Evolutionary conservation across 768 basidiomycete genomes (phyloP).

Genomic region (Boletellus emodensis): DNA sequence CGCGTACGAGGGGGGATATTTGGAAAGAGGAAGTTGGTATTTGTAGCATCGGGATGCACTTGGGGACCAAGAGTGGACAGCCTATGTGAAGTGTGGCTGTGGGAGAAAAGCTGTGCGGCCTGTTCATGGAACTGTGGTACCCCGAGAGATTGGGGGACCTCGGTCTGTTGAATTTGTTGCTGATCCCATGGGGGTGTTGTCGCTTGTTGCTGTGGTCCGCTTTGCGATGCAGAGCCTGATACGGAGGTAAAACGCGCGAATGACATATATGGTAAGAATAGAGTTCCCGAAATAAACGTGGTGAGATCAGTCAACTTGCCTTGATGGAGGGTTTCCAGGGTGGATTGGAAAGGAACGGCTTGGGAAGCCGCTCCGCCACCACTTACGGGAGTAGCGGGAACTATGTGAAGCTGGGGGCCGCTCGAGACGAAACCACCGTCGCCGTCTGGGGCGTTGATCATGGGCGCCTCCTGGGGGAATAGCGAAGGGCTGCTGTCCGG

Average conservation of each 20-base stretch:
- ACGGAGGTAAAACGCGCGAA: slow-evolving; percentile 25
- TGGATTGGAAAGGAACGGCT: slow-evolving; percentile 49
- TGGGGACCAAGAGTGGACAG: slow-evolving; percentile 33
- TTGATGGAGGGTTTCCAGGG: slow-evolving; percentile 48
- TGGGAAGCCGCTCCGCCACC: slow-evolving; percentile 50
- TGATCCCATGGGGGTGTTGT: slow-evolving; percentile 35
- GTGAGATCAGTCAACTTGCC: slow-evolving; percentile 41
- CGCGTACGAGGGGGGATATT: slow-evolving; percentile 41
- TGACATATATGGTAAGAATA: slow-evolving; percentile 27
- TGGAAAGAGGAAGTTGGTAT: slow-evolving; percentile 38
- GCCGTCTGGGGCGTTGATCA: slow-evolving; percentile 61
- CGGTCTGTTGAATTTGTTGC: slow-evolving; percentile 35
- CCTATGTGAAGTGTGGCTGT: slow-evolving; percentile 36
- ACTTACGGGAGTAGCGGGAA: slow-evolving; percentile 77
- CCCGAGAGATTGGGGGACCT: slow-evolving; percentile 28
- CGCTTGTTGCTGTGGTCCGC: slow-evolving; percentile 30
- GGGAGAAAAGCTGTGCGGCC: slow-evolving; percentile 28
- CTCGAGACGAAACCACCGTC: slow-evolving; percentile 42
- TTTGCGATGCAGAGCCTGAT: slow-evolving; percentile 31
- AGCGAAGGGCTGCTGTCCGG: slow-evolving; percentile 50
- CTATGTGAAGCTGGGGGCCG: slow-evolving; percentile 70
- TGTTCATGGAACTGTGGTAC: slow-evolving; percentile 26
- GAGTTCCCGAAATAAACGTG: slow-evolving; percentile 31
- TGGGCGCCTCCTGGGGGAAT: slow-evolving; percentile 42
- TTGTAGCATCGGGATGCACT: slow-evolving; percentile 33